Evolutionary conservation across 2,329 filamentous ascomycete genomes (phyloP).

Genomic region (Ustilaginoidea virens): DNA sequence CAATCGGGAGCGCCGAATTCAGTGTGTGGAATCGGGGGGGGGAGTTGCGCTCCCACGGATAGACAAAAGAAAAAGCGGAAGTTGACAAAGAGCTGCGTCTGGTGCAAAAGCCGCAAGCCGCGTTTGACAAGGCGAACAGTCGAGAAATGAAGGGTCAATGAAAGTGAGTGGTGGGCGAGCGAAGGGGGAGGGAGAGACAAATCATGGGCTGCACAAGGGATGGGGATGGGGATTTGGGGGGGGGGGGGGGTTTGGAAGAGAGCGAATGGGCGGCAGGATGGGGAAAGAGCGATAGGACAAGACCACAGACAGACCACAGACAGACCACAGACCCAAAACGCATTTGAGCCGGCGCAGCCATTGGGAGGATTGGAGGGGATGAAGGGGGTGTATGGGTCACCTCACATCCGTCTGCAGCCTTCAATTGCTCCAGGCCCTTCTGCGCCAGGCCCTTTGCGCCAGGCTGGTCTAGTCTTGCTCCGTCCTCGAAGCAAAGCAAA

Average conservation of each 20-base stretch:
- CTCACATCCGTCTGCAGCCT: too few relatives aligned
- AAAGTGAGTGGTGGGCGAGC: slow-evolving; percentile 3
- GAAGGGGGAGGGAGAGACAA: slow-evolving; percentile 9
- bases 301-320: too few relatives aligned
- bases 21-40: slow-evolving; percentile 10
- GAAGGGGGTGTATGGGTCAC: too few relatives aligned
- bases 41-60: slow-evolving; percentile 4
- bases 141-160: slow-evolving; percentile 4
- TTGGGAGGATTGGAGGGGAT: too few relatives aligned
- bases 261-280: slow-evolving; percentile 7
- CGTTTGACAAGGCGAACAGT: slow-evolving; percentile 4
- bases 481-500: too few relatives aligned
- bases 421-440: too few relatives aligned
- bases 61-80: slow-evolving; percentile 7
- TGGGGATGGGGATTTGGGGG: slow-evolving; percentile 18
- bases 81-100: slow-evolving; percentile 1
- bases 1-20: slow-evolving; percentile 11
- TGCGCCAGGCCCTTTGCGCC: too few relatives aligned
- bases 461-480: too few relatives aligned
- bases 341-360: slow-evolving; percentile 1
- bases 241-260: slow-evolving; percentile 18
- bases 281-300: slow-evolving; percentile 22
- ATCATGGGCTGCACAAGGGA: slow-evolving; percentile 15
- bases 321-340: slow-evolving; percentile 8
- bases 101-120: slow-evolving; percentile 4